phyloP scores from a whole-genome alignment of 2,329 filamentous ascomycete genomes.

The Talaromyces sp. region DNA sequence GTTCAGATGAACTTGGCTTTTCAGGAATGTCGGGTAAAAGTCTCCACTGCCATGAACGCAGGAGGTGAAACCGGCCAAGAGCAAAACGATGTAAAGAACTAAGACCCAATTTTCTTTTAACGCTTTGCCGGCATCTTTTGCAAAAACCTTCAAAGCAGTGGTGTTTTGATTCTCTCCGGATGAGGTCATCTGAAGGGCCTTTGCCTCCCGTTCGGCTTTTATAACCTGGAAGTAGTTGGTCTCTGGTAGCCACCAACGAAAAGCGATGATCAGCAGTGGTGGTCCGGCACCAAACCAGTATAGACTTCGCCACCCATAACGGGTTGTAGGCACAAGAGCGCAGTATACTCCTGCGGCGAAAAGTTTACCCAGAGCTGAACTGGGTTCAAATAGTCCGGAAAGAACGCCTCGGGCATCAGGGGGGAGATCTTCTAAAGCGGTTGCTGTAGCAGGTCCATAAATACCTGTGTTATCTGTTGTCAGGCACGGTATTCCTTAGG shows the following conservation, averaged over 20 bases:
- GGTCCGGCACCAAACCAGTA: conserved; percentile 36
- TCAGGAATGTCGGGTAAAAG: conserved; percentile 38
- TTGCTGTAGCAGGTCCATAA: conserved; percentile 29
- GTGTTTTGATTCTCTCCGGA: not conserved
- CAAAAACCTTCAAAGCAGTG: conserved; percentile 13
- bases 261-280: conserved; percentile 53
- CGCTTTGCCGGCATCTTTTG: conserved; percentile 16
- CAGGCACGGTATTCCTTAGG: not conserved
- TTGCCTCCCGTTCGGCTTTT: conserved; percentile 18
- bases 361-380: conserved; percentile 30
- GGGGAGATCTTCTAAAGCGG: conserved; percentile 35
- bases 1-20: conserved; percentile 27
- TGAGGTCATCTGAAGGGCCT: conserved; percentile 4
- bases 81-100: conserved; percentile 30
- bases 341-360: conserved; percentile 31
- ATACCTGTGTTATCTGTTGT: conserved; percentile 13
- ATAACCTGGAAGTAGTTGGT: conserved; percentile 58
- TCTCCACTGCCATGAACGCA: conserved; percentile 34
- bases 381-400: conserved; percentile 31
- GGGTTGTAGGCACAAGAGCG: conserved; percentile 28
- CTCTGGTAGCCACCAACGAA: conserved; percentile 68
- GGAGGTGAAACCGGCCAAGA: conserved; percentile 33
- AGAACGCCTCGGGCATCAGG: conserved; percentile 34
- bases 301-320: conserved; percentile 29
- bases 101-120: conserved; percentile 29